Evolutionary conservation across 805 yeast genomes (phyloP).

Genomic region (Wickerhamomyces chambardii): DNA sequence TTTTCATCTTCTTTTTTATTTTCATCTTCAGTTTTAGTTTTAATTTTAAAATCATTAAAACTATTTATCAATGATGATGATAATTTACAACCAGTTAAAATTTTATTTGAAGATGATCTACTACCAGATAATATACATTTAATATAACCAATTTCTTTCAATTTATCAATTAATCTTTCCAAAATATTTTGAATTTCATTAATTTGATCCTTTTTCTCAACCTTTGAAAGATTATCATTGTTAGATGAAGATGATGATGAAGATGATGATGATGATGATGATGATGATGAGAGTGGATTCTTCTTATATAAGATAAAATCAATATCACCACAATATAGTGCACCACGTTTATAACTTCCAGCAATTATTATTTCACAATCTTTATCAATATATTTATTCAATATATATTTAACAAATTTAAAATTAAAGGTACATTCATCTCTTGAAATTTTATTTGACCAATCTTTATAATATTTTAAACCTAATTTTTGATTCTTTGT

Average conservation of each 20-base stretch:
- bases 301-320: constrained; percentile 37
- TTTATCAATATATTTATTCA: constrained; percentile 23
- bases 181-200: constrained; percentile 5
- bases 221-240: constrained; percentile 16
- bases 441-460: constrained; percentile 34
- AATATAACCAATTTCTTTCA: constrained; percentile 19
- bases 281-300: no score
- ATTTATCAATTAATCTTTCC: constrained; percentile 11
- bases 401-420: constrained; percentile 18
- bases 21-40: no score
- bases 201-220: constrained; percentile 3
- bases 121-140: constrained; percentile 12
- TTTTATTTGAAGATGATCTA: constrained; percentile 13
- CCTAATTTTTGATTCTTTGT: constrained; percentile 27
- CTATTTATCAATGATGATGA: no score
- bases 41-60: no score
- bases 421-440: constrained; percentile 32
- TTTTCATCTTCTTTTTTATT: constrained; percentile 21
- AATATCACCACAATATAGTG: constrained; percentile 38
- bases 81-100: constrained; percentile 27
- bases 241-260: no score
- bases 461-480: constrained; percentile 36
- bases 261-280: no score
- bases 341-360: constrained; percentile 47
- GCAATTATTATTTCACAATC: constrained; percentile 26